These are phyloP conservation scores for Huntiella moniliformis DNA, from an alignment of 2,329 filamentous ascomycete genomes.

Conservation along the genomic window DNA sequence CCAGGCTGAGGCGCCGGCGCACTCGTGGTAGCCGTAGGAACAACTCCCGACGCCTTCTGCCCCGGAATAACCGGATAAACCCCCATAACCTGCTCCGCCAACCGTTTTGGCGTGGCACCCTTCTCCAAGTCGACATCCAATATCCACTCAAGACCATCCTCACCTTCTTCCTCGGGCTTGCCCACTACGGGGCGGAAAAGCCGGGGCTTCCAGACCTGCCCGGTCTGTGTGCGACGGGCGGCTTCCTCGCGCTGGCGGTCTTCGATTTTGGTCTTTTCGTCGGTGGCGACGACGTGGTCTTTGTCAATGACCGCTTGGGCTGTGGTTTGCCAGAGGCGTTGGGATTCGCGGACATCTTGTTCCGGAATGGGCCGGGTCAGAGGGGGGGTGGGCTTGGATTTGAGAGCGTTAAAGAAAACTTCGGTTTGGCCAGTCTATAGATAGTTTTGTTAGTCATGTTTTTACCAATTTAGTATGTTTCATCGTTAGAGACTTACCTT, in stretches of 20 bases:
- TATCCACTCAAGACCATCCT: slow-evolving; percentile 88
- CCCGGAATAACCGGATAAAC: slow-evolving; percentile 74
- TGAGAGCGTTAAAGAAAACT: slow-evolving; percentile 70
- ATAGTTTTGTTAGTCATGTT: neutral
- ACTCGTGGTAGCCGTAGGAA: slow-evolving; percentile 23
- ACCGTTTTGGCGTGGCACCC: slow-evolving; percentile 34
- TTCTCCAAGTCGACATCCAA: slow-evolving; percentile 67
- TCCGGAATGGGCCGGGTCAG: slow-evolving; percentile 60
- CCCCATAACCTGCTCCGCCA: slow-evolving; percentile 64
- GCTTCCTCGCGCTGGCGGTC: slow-evolving; percentile 83
- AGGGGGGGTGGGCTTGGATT: slow-evolving; percentile 58
- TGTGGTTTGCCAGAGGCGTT: slow-evolving; percentile 68
- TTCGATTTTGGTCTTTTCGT: slow-evolving; percentile 92
- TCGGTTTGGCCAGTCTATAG: slow-evolving; percentile 70
- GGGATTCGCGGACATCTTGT: slow-evolving; percentile 79
- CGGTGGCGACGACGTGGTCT: slow-evolving; percentile 77
- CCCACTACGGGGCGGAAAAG: slow-evolving; percentile 63
- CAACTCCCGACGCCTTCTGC: slow-evolving; percentile 32
- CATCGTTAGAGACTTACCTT: slow-evolving; percentile 32
- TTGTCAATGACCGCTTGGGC: slow-evolving; percentile 63
- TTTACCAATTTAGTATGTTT: neutral
- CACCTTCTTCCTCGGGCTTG: slow-evolving; percentile 55
- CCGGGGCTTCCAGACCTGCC: slow-evolving; percentile 70
- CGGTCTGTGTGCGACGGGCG: slow-evolving; percentile 55
- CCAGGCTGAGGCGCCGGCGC: slow-evolving; percentile 30